Percentiles rank a stretch among this genome's conserved stretches.
Conservation (phyloP, 345 rosid species). For the Lumnitzera racemosa region DNA sequence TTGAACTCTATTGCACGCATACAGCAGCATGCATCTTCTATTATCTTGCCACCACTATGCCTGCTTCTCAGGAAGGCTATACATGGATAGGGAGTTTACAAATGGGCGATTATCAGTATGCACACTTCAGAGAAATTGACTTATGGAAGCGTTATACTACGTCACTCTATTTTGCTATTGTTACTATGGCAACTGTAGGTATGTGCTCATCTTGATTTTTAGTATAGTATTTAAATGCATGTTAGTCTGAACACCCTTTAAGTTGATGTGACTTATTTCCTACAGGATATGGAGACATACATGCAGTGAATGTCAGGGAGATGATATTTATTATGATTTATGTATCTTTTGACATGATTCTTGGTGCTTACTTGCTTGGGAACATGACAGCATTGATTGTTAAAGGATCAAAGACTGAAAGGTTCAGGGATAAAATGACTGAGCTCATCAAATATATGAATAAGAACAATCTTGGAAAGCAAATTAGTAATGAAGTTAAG, state of each 20-base stretch:
- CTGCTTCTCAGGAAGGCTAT: conserved; percentile 64
- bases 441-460: conserved; percentile 65
- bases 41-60: conserved; percentile 82
- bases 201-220: conserved; percentile 4
- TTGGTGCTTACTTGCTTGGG: conserved; percentile 83
- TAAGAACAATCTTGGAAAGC: conserved; percentile 54
- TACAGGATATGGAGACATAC: conserved; percentile 89
- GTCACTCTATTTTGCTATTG: conserved; percentile 77
- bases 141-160: conserved; percentile 66
- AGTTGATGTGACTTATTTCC: conserved; percentile 2
- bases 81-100: conserved; percentile 91
- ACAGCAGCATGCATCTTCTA: conserved; percentile 91
- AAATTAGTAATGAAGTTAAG: conserved; percentile 51
- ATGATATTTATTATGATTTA: conserved; percentile 81
- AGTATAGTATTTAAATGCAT: neutral
- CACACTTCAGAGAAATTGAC: conserved; percentile 63
- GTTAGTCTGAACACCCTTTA: neutral
- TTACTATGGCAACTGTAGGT: conserved; percentile 95
- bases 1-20: conserved; percentile 84
- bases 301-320: conserved; percentile 78
- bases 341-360: conserved; percentile 84
- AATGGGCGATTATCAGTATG: conserved; percentile 60
- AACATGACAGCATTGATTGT: conserved; percentile 91
- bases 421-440: conserved; percentile 66
- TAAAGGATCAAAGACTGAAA: conserved; percentile 85